Conservation (phyloP, 2,329 filamentous ascomycete species). For the Colletotrichum scovillei region DNA sequence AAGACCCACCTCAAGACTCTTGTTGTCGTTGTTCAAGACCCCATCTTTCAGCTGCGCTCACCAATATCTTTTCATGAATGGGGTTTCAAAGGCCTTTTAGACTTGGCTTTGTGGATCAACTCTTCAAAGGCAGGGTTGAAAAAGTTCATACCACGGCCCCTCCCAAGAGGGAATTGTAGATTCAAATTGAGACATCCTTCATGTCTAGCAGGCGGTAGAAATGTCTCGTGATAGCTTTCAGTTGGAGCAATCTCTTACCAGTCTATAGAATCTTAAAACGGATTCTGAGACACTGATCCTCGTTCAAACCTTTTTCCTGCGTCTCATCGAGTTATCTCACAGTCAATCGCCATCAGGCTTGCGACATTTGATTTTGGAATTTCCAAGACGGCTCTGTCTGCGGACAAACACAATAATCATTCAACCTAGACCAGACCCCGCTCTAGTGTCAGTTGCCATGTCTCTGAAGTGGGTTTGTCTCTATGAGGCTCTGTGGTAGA, state of each 20-base stretch:
- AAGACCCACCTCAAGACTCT: no score
- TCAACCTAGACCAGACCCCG: not conserved
- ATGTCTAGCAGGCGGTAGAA: not conserved
- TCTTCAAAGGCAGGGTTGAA: not conserved
- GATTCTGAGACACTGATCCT: not conserved
- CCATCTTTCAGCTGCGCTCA: not conserved
- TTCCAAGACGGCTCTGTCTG: not conserved
- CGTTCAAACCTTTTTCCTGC: no score
- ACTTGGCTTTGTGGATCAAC: not conserved
- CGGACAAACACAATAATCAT: not conserved
- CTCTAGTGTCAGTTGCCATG: not conserved
- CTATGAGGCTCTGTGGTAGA: not conserved
- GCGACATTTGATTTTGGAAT: not conserved
- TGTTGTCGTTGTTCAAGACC: not conserved
- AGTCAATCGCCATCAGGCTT: not conserved
- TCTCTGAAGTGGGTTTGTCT: not conserved
- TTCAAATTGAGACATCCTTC: not conserved
- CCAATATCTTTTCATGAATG: not conserved
- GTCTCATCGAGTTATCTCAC: not conserved
- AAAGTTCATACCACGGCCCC: not conserved
- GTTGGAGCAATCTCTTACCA: not conserved
- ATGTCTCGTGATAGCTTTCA: not conserved
- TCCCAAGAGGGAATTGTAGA: not conserved
- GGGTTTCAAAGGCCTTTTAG: not conserved
- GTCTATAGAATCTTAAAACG: not conserved